Evolutionary conservation across 1,284 basidiomycete genomes (phyloP).

Genomic region (Taiwanofungus camphoratus): DNA sequence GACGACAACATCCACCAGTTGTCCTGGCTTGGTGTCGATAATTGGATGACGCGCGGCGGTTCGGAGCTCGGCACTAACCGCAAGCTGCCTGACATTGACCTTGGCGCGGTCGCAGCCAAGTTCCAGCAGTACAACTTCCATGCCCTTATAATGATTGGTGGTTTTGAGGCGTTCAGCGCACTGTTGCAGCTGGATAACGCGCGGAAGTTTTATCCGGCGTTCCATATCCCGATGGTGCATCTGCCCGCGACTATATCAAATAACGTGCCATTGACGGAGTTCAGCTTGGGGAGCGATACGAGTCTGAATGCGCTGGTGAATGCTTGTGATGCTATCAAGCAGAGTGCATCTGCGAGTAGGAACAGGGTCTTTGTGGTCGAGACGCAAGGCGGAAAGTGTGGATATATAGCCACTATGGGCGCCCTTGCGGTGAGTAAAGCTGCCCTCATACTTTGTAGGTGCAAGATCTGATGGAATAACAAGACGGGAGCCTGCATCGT

Average conservation of each 20-base stretch:
- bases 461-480: slow-evolving; percentile 1
- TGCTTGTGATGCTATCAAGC: slow-evolving; percentile 97
- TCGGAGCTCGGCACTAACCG: slow-evolving; percentile 98
- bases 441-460: neutral
- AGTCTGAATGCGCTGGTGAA: slow-evolving; percentile 96
- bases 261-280: slow-evolving; percentile 97
- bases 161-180: slow-evolving; percentile 91
- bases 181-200: slow-evolving; percentile 77
- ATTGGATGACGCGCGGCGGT: slow-evolving; percentile 95
- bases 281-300: slow-evolving; percentile 92
- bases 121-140: slow-evolving; percentile 87
- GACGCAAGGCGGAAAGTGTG: slow-evolving; percentile 95
- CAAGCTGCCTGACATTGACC: slow-evolving; percentile 77
- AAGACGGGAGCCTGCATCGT: slow-evolving; percentile 89
- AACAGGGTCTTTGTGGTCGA: slow-evolving; percentile 98
- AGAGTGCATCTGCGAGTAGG: slow-evolving; percentile 91
- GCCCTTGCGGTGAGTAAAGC: slow-evolving; percentile 83
- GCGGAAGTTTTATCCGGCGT: slow-evolving; percentile 79
- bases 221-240: slow-evolving; percentile 92
- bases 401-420: slow-evolving; percentile 93
- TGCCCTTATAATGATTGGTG: slow-evolving; percentile 86
- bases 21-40: slow-evolving; percentile 96
- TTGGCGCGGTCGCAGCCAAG: slow-evolving; percentile 83
- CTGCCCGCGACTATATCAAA: slow-evolving; percentile 95
- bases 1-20: slow-evolving; percentile 85